Percentiles rank a stretch among this genome's conserved stretches.
phyloP scores from a whole-genome alignment of 352 stramenopile genomes.

The Aphanomyces invadans region DNA sequence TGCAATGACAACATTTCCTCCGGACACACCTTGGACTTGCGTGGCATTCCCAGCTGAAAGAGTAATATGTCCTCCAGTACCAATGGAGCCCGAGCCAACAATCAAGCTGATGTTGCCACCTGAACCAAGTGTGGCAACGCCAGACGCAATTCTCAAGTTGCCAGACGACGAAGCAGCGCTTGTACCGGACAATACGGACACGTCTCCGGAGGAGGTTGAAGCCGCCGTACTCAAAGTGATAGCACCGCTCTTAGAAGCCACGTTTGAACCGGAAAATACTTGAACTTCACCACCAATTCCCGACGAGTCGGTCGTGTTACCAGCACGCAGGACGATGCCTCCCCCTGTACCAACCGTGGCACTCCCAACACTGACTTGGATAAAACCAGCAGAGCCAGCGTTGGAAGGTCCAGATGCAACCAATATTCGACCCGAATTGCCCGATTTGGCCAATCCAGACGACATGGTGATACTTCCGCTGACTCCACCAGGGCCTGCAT shows the following conservation, averaged over 20 bases:
- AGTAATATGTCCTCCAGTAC: conserved; percentile 19
- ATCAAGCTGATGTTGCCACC: conserved; percentile 21
- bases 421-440: conserved; percentile 37
- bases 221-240: conserved; percentile 14
- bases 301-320: conserved; percentile 29
- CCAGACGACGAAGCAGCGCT: background rate
- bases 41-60: conserved; percentile 9
- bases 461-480: conserved; percentile 35
- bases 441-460: conserved; percentile 31
- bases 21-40: conserved; percentile 1
- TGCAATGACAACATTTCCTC: conserved; percentile 11
- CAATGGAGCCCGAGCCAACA: conserved; percentile 18
- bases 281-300: conserved; percentile 28
- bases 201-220: background rate
- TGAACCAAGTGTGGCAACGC: background rate
- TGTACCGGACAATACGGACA: background rate
- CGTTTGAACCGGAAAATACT: conserved; percentile 4
- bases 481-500: conserved; percentile 27
- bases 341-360: conserved; percentile 33
- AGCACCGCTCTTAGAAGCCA: conserved; percentile 9
- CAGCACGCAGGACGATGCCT: conserved; percentile 39
- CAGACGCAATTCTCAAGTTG: conserved; percentile 6
- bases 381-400: conserved; percentile 34
- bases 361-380: conserved; percentile 41
- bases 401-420: conserved; percentile 38